These are phyloP conservation scores for Aciculosporium take DNA, from an alignment of 2,329 filamentous ascomycete species.

Conservation along the genomic window DNA sequence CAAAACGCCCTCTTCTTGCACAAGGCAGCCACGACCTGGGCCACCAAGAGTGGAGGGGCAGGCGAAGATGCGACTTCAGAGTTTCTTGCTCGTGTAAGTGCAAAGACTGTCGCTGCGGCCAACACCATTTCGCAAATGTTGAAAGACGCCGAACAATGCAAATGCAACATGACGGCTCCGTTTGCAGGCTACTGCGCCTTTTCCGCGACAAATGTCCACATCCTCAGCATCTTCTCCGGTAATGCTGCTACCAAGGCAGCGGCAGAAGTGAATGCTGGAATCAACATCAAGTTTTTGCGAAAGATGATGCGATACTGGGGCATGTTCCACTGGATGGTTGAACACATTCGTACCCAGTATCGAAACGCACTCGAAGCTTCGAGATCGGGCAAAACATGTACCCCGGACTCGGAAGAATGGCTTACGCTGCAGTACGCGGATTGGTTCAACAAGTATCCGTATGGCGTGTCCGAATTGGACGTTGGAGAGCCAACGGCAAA, in stretches of 20 bases:
- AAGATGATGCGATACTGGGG: constrained; percentile 98
- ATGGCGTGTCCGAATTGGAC: constrained; percentile 73
- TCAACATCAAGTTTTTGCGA: constrained; percentile 78
- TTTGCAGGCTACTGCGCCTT: constrained; percentile 95
- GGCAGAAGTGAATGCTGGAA: constrained; percentile 71
- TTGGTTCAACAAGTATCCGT: constrained; percentile 92
- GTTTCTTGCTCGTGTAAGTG: constrained; percentile 63
- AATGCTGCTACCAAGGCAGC: constrained; percentile 59
- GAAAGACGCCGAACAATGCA: constrained; percentile 54
- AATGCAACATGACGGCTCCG: constrained; percentile 67
- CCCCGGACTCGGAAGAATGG: constrained; percentile 33
- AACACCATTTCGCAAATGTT: constrained; percentile 76
- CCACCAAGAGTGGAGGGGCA: constrained; percentile 47
- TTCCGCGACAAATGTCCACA: constrained; percentile 84
- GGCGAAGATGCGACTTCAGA: constrained; percentile 58
- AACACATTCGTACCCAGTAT: constrained; percentile 83
- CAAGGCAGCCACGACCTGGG: constrained; percentile 65
- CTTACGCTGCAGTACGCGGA: constrained; percentile 89
- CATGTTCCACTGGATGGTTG: constrained; percentile 94
- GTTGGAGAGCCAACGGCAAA: constrained; percentile 61
- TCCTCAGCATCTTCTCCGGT: constrained; percentile 80
- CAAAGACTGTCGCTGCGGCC: constrained; percentile 68
- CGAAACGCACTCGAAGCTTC: constrained; percentile 71
- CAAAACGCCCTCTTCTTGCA: constrained; percentile 86
- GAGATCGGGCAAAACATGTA: constrained; percentile 44